phyloP scores from a whole-genome alignment of 2,329 filamentous ascomycete genomes.

The Pseudovirgaria hyperparasitica region DNA sequence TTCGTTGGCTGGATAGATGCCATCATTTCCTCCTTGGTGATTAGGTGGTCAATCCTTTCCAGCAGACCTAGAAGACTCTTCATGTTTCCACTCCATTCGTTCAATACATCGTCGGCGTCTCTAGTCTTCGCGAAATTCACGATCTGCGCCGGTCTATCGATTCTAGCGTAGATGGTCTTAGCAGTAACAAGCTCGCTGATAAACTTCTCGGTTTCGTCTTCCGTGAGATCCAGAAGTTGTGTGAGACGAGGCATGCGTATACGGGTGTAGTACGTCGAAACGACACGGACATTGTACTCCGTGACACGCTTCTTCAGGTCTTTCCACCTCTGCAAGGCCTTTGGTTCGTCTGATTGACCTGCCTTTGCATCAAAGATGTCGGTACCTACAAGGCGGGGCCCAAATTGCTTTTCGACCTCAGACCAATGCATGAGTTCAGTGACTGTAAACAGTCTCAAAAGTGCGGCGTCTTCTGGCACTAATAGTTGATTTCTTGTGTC shows the following conservation, averaged over 20 bases:
- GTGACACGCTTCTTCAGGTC: conserved; percentile 97
- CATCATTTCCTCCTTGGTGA: conserved; percentile 99
- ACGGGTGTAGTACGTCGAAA: conserved; percentile 97
- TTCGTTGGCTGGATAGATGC: conserved; percentile 70
- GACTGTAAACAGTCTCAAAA: conserved; percentile 89
- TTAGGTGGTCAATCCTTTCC: conserved; percentile 91
- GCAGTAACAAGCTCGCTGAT: conserved; percentile 93
- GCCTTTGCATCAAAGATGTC: conserved; percentile 72
- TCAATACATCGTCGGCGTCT: conserved; percentile 89
- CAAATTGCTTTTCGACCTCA: conserved; percentile 77
- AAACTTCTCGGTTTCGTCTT: conserved; percentile 97
- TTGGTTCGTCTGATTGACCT: conserved; percentile 56
- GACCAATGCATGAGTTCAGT: conserved; percentile 98
- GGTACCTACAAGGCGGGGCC: conserved; percentile 72
- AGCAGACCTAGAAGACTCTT: conserved; percentile 76
- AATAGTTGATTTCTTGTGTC: conserved; percentile 69
- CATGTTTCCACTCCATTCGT: conserved; percentile 98
- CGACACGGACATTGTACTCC: conserved; percentile 94
- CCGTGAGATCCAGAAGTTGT: conserved; percentile 77
- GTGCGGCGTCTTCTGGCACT: conserved; percentile 69
- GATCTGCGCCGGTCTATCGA: conserved; percentile 82
- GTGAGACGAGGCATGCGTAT: conserved; percentile 88
- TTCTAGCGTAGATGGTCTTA: conserved; percentile 97
- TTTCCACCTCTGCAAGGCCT: conserved; percentile 78
- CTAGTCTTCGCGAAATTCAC: conserved; percentile 92